phyloP scores from a whole-genome alignment of 2,329 filamentous ascomycete genomes.

The Fusarium ambrosium region DNA sequence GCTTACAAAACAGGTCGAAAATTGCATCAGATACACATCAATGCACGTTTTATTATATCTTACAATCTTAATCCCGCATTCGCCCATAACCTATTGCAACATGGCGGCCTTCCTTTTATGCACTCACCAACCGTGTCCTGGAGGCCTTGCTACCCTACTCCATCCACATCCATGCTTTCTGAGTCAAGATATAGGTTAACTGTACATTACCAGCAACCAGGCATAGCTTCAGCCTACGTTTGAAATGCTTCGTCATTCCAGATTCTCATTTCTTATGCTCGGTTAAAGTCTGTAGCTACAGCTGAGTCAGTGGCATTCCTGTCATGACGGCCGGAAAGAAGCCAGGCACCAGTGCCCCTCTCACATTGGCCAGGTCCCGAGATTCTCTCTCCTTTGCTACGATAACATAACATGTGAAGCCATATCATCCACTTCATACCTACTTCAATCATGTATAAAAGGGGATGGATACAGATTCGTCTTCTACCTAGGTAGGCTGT shows the following conservation, averaged over 20 bases:
- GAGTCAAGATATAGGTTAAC: not conserved
- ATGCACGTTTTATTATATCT: not conserved
- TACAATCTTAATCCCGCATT: not conserved
- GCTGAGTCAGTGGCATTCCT: constrained; percentile 4
- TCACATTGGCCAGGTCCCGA: not conserved
- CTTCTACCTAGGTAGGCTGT: not conserved
- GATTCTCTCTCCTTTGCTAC: not conserved
- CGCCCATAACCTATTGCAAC: not conserved
- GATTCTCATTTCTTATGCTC: not conserved
- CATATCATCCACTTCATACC: not conserved
- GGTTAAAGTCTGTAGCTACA: not conserved
- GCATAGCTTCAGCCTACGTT: not conserved
- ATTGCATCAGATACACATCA: too few relatives aligned
- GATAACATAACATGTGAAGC: not conserved
- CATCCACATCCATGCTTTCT: not conserved
- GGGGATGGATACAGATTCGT: not conserved
- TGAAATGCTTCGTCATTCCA: not conserved
- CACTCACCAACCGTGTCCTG: not conserved
- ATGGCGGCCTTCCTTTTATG: not conserved
- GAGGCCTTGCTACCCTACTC: not conserved
- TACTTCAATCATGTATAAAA: not conserved
- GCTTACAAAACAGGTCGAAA: not conserved
- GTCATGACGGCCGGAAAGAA: not conserved
- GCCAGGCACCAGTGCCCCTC: not conserved
- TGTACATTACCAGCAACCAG: not conserved